These are phyloP conservation scores for Setaria italica DNA, from an alignment of 202 grass and related monocot species.

Conservation along the genomic window DNA sequence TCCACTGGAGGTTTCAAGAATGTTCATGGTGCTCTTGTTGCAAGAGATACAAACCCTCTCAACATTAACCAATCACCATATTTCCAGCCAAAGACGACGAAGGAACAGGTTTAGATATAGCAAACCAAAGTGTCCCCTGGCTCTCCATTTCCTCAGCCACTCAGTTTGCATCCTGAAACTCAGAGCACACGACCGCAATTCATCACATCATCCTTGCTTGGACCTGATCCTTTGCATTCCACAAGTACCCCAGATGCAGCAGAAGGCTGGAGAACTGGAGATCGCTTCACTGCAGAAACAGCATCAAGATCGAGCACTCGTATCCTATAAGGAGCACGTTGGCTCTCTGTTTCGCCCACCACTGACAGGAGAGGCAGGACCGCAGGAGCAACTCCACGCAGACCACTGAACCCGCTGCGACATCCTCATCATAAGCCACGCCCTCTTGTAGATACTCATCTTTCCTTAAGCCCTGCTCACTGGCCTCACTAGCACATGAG, in stretches of 20 bases:
- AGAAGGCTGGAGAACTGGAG: neutral
- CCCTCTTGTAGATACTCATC: neutral
- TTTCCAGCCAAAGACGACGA: neutral
- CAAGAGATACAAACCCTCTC: neutral
- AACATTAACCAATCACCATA: neutral
- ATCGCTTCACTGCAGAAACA: neutral
- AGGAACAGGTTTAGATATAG: neutral
- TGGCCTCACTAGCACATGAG: neutral
- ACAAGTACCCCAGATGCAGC: neutral
- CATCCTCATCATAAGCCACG: too few species aligned
- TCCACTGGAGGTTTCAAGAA: neutral
- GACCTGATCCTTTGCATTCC: neutral
- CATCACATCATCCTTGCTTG: neutral
- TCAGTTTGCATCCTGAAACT: neutral
- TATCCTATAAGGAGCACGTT: neutral
- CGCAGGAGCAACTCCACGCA: neutral
- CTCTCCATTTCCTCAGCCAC: neutral
- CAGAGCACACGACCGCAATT: neutral
- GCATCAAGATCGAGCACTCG: too few species aligned
- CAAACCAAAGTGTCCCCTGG: neutral
- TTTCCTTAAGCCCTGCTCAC: neutral
- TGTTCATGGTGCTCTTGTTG: neutral
- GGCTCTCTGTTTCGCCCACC: neutral
- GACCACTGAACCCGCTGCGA: neutral
- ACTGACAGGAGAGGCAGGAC: neutral